These are phyloP conservation scores for Datura wrightii DNA, from an alignment of 257 asterid species.

Conservation along the genomic window DNA sequence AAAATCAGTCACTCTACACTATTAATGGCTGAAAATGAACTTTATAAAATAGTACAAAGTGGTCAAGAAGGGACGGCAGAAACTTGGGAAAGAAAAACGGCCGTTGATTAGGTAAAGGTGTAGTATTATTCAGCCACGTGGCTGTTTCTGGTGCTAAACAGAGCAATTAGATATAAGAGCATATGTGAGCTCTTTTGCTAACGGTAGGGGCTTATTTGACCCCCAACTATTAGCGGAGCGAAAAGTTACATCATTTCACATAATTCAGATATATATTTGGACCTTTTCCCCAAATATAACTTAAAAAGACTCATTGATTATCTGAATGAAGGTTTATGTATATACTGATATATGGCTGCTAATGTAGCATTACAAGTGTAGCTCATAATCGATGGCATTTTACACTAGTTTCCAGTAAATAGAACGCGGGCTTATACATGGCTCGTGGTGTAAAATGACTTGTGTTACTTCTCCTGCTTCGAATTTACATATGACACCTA, in stretches of 20 bases:
- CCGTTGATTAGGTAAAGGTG: not conserved
- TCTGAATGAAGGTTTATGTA: not conserved
- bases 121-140: not conserved
- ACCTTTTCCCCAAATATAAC: not conserved
- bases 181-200: not conserved
- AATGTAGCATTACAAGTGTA: not conserved
- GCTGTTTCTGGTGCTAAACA: not conserved
- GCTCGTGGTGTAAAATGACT: not conserved
- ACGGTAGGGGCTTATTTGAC: not conserved
- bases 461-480: not conserved
- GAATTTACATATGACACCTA: slow-evolving; percentile 33
- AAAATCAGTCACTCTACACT: not conserved
- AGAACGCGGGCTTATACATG: not conserved
- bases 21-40: not conserved
- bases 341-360: not conserved
- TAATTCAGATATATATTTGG: not conserved
- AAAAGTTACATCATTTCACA: not conserved
- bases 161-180: not conserved
- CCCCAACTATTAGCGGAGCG: not conserved
- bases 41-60: not conserved
- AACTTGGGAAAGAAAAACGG: not conserved
- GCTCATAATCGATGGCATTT: not conserved
- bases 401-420: slow-evolving; percentile 2
- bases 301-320: not conserved
- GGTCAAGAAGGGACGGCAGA: not conserved